Base-by-base conservation (phyloP, 2,329 filamentous ascomycete species). In the Coniochaeta sp. region DNA sequence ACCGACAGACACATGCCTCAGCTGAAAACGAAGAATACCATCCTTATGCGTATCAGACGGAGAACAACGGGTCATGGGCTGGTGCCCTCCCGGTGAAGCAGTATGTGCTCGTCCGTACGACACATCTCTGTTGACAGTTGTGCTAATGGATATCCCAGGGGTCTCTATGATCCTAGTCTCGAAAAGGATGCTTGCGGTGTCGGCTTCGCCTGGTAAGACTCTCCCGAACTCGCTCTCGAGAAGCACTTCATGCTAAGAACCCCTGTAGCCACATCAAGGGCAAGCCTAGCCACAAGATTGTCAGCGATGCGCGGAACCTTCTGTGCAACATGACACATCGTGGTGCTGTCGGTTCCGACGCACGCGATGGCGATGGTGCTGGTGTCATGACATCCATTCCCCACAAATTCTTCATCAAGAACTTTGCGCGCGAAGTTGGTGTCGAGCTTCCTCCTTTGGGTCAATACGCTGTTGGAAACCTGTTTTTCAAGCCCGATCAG, bases 251-350 rank as follows among this genome's bases (percentile, higher is more conserved):
- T 20, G 14, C 33, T 38, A 38, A 38, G 8, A 22, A 4, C 8
- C 18, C 16, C 51, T 53, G 54, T 61, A 95, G 90, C 76, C 89
- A 97, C 71, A 97, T 97, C 73, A 97, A 97, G 79, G 94, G 94
- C 77, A 87, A 89, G 71, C 72, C 91, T 57, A 97, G 91, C 77
- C 94, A 97, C 81, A 99, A 97, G 70, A 97, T 97, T 66, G 87
- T 97, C 58, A 96, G 88, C 73, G 92, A 97, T 95, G 92, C 91
- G 60, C 87, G 89, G 60, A 95, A 91, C 72, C 79, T 99, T 56
- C 85, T 99, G 57, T 99, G 94, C 81, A 97, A 99, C 81, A 99
- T 99, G 94, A 97, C 94, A 79, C 94, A 99, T 78, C 87, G 94
- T 70, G 94, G 94, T 78, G 94, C 94, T 58, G 92, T 97, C 63